Evolutionary conservation across 768 basidiomycete species (phyloP).

Genomic region (Boletus speciosus): DNA sequence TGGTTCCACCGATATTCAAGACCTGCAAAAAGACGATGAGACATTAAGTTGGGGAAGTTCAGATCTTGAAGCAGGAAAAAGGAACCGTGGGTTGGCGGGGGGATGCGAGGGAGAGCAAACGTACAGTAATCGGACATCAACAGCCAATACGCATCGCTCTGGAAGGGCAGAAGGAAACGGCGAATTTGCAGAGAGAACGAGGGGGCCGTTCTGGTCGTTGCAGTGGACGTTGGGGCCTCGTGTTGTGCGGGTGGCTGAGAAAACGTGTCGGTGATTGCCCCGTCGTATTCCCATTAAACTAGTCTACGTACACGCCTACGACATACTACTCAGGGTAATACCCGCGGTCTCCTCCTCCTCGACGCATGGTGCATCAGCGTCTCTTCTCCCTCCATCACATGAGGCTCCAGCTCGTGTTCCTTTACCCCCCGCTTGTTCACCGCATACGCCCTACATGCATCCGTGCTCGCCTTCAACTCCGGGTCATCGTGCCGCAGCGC

Average conservation of each 20-base stretch:
- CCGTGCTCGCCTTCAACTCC: constrained; percentile 52
- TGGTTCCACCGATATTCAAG: constrained; percentile 32
- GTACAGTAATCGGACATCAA: constrained; percentile 26
- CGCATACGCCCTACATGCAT: constrained; percentile 68
- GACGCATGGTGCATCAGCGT: constrained; percentile 40
- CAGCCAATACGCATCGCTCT: constrained; percentile 20
- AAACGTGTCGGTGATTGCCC: constrained; percentile 34
- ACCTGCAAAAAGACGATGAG: constrained; percentile 17
- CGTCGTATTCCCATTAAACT: constrained; percentile 22
- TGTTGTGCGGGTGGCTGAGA: constrained; percentile 35
- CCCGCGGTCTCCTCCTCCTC: constrained; percentile 1
- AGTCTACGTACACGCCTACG: background rate
- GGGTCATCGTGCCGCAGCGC: constrained; percentile 57
- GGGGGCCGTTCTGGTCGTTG: constrained; percentile 11
- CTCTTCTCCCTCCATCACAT: constrained; percentile 51
- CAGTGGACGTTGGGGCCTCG: constrained; percentile 25
- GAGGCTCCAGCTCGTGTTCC: constrained; percentile 62
- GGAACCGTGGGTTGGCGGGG: too few species aligned
- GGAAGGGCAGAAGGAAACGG: constrained; percentile 6
- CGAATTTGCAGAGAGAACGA: constrained; percentile 4
- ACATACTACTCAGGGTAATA: background rate
- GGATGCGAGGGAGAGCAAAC: constrained; percentile 1
- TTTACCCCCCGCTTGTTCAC: constrained; percentile 54
- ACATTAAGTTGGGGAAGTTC: background rate
- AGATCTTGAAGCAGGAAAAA: background rate